Evolutionary conservation across 306 rosid species (phyloP).

Genomic region (Fragaria nilgerrensis): DNA sequence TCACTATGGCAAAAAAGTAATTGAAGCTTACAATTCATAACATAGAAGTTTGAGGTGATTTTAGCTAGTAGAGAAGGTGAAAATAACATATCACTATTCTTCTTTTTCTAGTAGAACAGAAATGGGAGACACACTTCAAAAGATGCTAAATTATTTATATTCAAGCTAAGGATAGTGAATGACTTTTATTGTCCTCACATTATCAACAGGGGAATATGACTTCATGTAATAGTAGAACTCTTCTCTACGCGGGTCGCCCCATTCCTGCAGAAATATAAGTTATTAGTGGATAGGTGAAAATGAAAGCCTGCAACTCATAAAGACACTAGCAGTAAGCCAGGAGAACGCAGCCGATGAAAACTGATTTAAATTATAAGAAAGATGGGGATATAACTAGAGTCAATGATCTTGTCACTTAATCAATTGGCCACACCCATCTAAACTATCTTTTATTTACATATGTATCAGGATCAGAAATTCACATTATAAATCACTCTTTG

Average conservation of each 20-base stretch:
- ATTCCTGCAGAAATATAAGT: conserved; percentile 64
- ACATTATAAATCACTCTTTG: background rate
- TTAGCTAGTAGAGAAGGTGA: background rate
- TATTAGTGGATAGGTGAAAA: background rate
- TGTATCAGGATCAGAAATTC: background rate
- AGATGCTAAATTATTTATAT: conserved; percentile 4
- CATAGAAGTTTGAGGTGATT: background rate
- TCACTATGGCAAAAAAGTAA: background rate
- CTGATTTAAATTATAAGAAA: background rate
- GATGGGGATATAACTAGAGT: background rate
- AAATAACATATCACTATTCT: background rate
- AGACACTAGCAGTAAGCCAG: background rate
- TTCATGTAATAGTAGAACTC: conserved; percentile 94
- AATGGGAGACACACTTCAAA: background rate
- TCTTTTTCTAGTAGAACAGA: background rate
- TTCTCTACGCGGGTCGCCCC: conserved; percentile 97
- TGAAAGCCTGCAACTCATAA: background rate
- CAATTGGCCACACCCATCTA: background rate
- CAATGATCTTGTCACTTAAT: background rate
- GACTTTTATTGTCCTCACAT: conserved; percentile 53
- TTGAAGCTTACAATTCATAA: conserved; percentile 2
- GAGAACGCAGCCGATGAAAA: background rate
- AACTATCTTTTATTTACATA: background rate
- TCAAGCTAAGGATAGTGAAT: conserved; percentile 10
- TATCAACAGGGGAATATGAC: conserved; percentile 94